phyloP scores from a whole-genome alignment of 805 yeast species.

The Candida silvicultrix region DNA sequence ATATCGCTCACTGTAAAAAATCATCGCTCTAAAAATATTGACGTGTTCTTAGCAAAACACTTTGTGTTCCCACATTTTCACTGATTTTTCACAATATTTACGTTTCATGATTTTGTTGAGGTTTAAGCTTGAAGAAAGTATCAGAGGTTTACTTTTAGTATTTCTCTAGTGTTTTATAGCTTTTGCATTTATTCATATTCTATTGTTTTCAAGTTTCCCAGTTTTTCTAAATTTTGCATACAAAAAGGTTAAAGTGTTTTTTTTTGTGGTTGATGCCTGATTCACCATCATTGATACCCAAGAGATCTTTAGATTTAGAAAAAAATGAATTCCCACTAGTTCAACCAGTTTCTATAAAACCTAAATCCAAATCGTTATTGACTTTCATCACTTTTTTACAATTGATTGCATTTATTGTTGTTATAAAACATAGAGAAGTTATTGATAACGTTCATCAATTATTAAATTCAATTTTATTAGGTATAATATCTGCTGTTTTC shows the following conservation, averaged over 20 bases:
- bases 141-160: no score
- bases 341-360: neutral
- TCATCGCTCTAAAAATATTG: no score
- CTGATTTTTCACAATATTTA: neutral
- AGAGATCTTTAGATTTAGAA: neutral
- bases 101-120: no score
- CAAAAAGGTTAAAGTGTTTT: no score
- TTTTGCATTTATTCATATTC: no score
- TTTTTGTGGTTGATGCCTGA: neutral
- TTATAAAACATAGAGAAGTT: conserved; percentile 16
- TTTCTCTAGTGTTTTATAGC: no score
- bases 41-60: neutral
- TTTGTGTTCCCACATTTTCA: neutral
- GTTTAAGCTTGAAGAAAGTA: no score
- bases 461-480: conserved; percentile 18
- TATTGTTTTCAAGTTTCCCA: no score
- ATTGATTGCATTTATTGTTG: conserved; percentile 4
- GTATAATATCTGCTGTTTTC: conserved; percentile 17
- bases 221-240: no score
- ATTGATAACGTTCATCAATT: conserved; percentile 18
- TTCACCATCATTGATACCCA: neutral
- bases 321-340: conserved; percentile 8
- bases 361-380: conserved; percentile 8
- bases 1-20: neutral
- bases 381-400: conserved; percentile 5